Conservation (phyloP, 2,329 filamentous ascomycete species). For the Atkinsonella texensis region DNA sequence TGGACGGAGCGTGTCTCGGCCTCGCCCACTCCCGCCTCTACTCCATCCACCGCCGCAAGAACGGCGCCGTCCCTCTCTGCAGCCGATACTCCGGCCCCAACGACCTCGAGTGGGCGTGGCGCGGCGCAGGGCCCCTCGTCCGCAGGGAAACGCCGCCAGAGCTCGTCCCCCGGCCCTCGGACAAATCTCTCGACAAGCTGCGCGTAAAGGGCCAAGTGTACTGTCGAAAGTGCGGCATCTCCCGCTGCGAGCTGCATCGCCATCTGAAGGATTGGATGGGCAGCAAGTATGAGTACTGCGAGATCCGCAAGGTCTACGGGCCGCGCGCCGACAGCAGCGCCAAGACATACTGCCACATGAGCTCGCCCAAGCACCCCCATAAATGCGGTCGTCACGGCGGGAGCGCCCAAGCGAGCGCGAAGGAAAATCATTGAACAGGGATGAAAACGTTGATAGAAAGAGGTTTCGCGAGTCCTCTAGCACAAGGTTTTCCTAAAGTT, state of each 20-base stretch:
- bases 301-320: slow-evolving; percentile 45
- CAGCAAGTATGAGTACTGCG: slow-evolving; percentile 45
- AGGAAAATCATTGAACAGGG: background rate
- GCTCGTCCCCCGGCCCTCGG: slow-evolving; percentile 3
- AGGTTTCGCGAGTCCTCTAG: too few relatives aligned
- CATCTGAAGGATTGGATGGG: slow-evolving; percentile 51
- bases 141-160: slow-evolving; percentile 10
- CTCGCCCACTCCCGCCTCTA: slow-evolving; percentile 47
- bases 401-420: slow-evolving; percentile 8
- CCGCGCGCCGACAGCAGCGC: slow-evolving; percentile 32
- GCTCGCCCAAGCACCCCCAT: slow-evolving; percentile 45
- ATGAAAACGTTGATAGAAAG: background rate
- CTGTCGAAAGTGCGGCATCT: slow-evolving; percentile 50
- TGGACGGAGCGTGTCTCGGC: slow-evolving; percentile 51
- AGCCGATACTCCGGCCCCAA: slow-evolving; percentile 48
- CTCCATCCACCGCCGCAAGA: slow-evolving; percentile 42
- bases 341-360: slow-evolving; percentile 43
- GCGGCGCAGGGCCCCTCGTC: slow-evolving; percentile 36
- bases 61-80: slow-evolving; percentile 43
- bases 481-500: too few relatives aligned
- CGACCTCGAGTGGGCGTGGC: slow-evolving; percentile 52
- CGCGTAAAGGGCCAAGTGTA: slow-evolving; percentile 46
- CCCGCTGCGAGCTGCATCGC: slow-evolving; percentile 50
- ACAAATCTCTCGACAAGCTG: slow-evolving; percentile 29
- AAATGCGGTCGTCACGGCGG: slow-evolving; percentile 44